These are phyloP conservation scores for Fraxinus cuspidata DNA, from an alignment of 257 asterid genomes.

Conservation along the genomic window DNA sequence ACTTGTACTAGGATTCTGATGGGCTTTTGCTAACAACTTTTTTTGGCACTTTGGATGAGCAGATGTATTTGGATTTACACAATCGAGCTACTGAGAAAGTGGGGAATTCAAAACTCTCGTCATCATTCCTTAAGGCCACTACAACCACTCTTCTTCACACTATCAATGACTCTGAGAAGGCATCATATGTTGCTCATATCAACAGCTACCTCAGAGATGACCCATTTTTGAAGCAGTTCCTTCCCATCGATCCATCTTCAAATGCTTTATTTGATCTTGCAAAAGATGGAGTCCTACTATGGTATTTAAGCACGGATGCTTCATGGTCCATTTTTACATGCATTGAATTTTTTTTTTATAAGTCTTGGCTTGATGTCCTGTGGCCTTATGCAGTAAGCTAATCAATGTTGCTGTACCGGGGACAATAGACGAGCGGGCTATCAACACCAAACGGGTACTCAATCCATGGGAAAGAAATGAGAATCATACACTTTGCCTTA, in stretches of 20 bases:
- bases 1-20: conserved; percentile 20
- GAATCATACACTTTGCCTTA: conserved; percentile 90
- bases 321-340: conserved; percentile 23
- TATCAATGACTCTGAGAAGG: conserved; percentile 75
- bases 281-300: conserved; percentile 86
- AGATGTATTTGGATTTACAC: conserved; percentile 79
- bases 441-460: conserved; percentile 74
- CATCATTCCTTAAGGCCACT: conserved; percentile 85
- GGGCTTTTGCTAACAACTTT: conserved; percentile 27
- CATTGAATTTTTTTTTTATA: background rate
- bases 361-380: conserved; percentile 12
- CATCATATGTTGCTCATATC: conserved; percentile 91
- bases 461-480: conserved; percentile 99
- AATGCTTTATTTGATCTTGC: conserved; percentile 84
- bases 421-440: conserved; percentile 92
- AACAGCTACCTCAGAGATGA: conserved; percentile 96
- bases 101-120: conserved; percentile 62
- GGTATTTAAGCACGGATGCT: conserved; percentile 50
- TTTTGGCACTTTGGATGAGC: conserved; percentile 36
- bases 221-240: conserved; percentile 86
- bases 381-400: conserved; percentile 66
- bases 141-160: conserved; percentile 91
- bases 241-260: conserved; percentile 75
- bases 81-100: conserved; percentile 57
- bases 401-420: conserved; percentile 94